Base-by-base conservation (phyloP, 1,139 yeast species). In the Saccharomyces hybrid region DNA sequence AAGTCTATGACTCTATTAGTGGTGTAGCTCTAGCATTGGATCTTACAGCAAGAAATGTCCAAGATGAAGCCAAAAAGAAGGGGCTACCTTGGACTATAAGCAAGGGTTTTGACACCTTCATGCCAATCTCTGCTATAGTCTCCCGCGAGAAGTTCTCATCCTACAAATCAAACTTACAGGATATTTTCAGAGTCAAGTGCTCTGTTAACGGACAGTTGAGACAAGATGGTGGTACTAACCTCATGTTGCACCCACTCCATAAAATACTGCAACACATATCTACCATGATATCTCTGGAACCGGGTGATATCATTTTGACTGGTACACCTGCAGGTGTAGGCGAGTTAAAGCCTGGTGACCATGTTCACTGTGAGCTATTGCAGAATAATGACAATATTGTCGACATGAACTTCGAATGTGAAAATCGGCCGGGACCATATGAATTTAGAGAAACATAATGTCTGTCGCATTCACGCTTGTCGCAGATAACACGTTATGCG, bases 271-370 rank as follows among this genome's bases (percentile, higher is more conserved):
- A 87, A 55, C 82, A 87, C 55, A 86, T 91, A 83, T 87, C 97
- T 8, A 74, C 84, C 16, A 84, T 89, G 62, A 91, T 93, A 95
- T 88, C 97, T 2, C 76, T 93, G 56, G 83, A 90, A 64, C 85
- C 89, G 57, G 97, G 97, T 26, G 98, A 93, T 68, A 78, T 93
- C 62, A 85, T 93, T 56, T 77, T 91, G 57, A 93, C 98, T 0
- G 99, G 99, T 13, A 93, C 99, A 1, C 99, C 99, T 48, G 89
- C 91, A 71, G 99, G 99, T n/a, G 99, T 93, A 9, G 97, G 98
- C 11, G 75, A 78, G 42, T 74, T 91, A 50, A 72, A 70, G 8
- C 86, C 95, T 0, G 98, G 97, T 6, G 98, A 93, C 69, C 70
- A 70, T 48, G 76, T 93, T 44, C 77, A 77, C 53, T 96, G 95